Evolutionary conservation across 345 rosid species (phyloP), one percentile per base, ranked within the genome.

Genomic region (Ailanthus altissimus): DNA sequence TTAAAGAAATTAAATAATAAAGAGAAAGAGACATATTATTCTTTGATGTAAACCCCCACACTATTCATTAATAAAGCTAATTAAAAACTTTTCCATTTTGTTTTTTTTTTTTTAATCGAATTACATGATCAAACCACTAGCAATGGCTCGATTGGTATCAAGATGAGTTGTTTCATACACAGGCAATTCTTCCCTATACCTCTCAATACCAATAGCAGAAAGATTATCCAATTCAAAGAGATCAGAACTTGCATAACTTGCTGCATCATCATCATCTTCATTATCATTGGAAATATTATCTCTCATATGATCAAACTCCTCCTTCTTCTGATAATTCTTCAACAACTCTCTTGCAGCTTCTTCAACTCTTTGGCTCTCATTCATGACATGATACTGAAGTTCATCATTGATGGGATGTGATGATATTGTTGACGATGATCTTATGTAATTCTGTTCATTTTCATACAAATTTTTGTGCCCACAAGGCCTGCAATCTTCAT

Each of bases 221-320:
- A 95, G 92, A 88, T 90, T 86, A 86, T 97, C 98, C 81, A 97
- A 59, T 67, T 97, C 99, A 47, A 97, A 97, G 23, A 97, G 81
- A 85, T 97, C 99, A 1, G 99, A 96, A 81, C 99, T 96, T 21
- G 98, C 94, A 62, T 67, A 96, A 78, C 99, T 96, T 26, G 88
- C 93, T 14, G 77, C 88, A 61, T 92, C 97, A 0, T 88, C 88
- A 0, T 79, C 81, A 26, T 80, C 80, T 62, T 77, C 66, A 53
- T 18, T 36, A 47, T 20, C 57, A 62, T 43, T 20, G 60, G 57
- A 9, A 25, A n/a, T 72, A 23, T 32, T 32, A 1, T 77, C 75
- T 63, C 67, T 72, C 57, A 28, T 49, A 1, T 70, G 25, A 20
- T 73, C 53, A 51, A 65, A 63, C 61, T 56, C 74, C 70, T 87